These are phyloP conservation scores for Aspergillus fructus DNA, from an alignment of 2,329 filamentous ascomycete species.

Conservation along the genomic window DNA sequence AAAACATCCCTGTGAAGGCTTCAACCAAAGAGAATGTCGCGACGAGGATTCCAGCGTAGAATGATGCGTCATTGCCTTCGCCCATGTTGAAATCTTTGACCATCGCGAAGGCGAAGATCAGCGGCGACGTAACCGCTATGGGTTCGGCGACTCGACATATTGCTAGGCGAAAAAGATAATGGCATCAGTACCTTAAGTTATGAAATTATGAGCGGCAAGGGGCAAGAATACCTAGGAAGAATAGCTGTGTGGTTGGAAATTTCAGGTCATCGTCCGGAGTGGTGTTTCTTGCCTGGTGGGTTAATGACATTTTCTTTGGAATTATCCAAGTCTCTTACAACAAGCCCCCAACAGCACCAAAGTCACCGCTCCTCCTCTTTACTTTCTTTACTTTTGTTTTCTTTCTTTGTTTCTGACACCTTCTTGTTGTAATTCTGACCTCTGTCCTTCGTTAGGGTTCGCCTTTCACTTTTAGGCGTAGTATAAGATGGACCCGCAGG, in stretches of 20 bases:
- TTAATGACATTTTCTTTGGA: constrained; percentile 59
- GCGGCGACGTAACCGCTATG: constrained; percentile 84
- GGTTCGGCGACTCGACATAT: constrained; percentile 91
- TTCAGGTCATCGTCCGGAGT: constrained; percentile 62
- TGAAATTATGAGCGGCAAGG: constrained; percentile 1
- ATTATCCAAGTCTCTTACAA: constrained; percentile 54
- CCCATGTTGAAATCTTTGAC: constrained; percentile 75
- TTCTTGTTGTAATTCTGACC: background rate
- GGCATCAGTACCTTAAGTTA: background rate
- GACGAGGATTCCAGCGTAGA: constrained; percentile 84
- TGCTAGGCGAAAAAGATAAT: constrained; percentile 51
- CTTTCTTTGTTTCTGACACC: background rate
- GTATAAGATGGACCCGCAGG: background rate
- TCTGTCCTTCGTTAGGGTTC: background rate
- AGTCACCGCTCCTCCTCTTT: constrained; percentile 2
- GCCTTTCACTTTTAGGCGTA: background rate
- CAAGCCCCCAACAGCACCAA: constrained; percentile 27
- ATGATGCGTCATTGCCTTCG: constrained; percentile 72
- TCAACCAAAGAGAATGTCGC: constrained; percentile 83
- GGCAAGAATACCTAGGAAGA: constrained; percentile 68
- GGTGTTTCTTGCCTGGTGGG: constrained; percentile 54
- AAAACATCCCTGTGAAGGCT: constrained; percentile 80
- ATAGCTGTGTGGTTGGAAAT: constrained; percentile 80
- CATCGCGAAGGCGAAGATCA: constrained; percentile 84
- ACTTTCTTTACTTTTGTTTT: background rate